phyloP scores from a whole-genome alignment of 2,329 filamentous ascomycete genomes.

The Cladophialophora bantiana region DNA sequence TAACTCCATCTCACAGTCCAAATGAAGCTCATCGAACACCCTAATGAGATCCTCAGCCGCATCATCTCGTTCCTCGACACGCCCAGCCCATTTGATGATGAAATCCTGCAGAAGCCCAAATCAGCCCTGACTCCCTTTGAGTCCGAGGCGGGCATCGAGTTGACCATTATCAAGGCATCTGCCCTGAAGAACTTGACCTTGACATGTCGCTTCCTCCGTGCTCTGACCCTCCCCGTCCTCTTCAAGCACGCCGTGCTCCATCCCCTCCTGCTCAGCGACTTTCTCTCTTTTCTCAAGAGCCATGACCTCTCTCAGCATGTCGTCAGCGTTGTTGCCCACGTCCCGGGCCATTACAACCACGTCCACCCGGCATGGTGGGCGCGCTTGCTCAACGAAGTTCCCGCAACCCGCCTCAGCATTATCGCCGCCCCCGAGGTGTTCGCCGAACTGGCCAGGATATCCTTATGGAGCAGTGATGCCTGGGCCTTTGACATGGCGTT shows the following conservation, averaged over 20 bases:
- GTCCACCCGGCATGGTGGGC: slow-evolving; percentile 60
- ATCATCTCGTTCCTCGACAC: slow-evolving; percentile 64
- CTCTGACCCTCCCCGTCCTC: slow-evolving; percentile 60
- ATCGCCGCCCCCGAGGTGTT: slow-evolving; percentile 69
- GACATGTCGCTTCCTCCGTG: slow-evolving; percentile 62
- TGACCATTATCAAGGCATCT: slow-evolving; percentile 15
- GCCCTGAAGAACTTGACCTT: slow-evolving; percentile 64
- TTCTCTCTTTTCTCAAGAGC: slow-evolving; percentile 49
- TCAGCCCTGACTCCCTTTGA: slow-evolving; percentile 12
- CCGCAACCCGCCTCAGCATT: slow-evolving; percentile 60
- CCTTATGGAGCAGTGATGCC: slow-evolving; percentile 63
- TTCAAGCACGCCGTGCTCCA: slow-evolving; percentile 62
- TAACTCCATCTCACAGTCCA: background rate
- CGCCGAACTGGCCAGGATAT: slow-evolving; percentile 65
- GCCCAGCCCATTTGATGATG: slow-evolving; percentile 43
- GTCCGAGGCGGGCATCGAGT: slow-evolving; percentile 9
- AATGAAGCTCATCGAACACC: slow-evolving; percentile 51
- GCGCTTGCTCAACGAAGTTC: slow-evolving; percentile 60
- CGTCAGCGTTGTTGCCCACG: slow-evolving; percentile 55
- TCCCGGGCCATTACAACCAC: slow-evolving; percentile 52
- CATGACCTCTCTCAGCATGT: slow-evolving; percentile 50
- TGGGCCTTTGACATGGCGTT: slow-evolving; percentile 70
- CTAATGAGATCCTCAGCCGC: slow-evolving; percentile 66
- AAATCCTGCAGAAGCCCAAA: slow-evolving; percentile 57
- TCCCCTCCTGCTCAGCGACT: slow-evolving; percentile 45